These are phyloP conservation scores for Cryptococcus maquisensis DNA, from an alignment of 1,284 basidiomycete species.

Conservation along the genomic window DNA sequence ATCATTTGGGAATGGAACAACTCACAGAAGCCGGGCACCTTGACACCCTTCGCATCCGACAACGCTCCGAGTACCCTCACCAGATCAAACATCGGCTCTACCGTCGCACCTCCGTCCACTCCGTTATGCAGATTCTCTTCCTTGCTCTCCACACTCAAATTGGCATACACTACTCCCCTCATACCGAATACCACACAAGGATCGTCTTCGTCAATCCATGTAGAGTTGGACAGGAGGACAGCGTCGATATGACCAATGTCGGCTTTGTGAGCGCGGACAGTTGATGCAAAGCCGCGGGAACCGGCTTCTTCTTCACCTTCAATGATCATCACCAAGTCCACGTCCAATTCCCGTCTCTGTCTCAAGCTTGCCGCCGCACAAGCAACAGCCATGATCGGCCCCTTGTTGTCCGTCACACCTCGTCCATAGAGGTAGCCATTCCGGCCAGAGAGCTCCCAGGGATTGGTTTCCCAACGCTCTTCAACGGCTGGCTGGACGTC, in stretches of 20 bases:
- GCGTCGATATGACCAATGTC: slow-evolving; percentile 76
- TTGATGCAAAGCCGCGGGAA: slow-evolving; percentile 74
- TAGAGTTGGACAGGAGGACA: slow-evolving; percentile 83
- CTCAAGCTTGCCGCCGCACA: slow-evolving; percentile 81
- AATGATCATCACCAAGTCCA: slow-evolving; percentile 85
- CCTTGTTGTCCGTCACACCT: slow-evolving; percentile 87
- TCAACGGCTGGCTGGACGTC: slow-evolving; percentile 79
- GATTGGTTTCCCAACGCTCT: slow-evolving; percentile 76
- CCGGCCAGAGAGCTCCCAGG: slow-evolving; percentile 74
- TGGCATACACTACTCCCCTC: slow-evolving; percentile 70
- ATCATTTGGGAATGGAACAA: slow-evolving; percentile 15
- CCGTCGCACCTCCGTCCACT: slow-evolving; percentile 81
- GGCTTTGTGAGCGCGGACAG: slow-evolving; percentile 69
- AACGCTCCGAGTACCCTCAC: slow-evolving; percentile 74
- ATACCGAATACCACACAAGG: slow-evolving; percentile 95
- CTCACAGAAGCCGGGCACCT: slow-evolving; percentile 81
- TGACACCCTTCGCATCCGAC: slow-evolving; percentile 60
- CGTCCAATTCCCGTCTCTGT: slow-evolving; percentile 65
- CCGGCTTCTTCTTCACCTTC: slow-evolving; percentile 97
- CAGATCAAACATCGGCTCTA: slow-evolving; percentile 92
- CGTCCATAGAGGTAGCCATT: slow-evolving; percentile 90
- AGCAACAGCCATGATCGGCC: slow-evolving; percentile 86
- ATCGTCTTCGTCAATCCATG: slow-evolving; percentile 91
- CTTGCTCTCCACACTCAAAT: slow-evolving; percentile 59
- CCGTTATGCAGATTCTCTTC: slow-evolving; percentile 54